phyloP scores from a whole-genome alignment of 2,329 filamentous ascomycete genomes.

The Claviceps fusiformis region DNA sequence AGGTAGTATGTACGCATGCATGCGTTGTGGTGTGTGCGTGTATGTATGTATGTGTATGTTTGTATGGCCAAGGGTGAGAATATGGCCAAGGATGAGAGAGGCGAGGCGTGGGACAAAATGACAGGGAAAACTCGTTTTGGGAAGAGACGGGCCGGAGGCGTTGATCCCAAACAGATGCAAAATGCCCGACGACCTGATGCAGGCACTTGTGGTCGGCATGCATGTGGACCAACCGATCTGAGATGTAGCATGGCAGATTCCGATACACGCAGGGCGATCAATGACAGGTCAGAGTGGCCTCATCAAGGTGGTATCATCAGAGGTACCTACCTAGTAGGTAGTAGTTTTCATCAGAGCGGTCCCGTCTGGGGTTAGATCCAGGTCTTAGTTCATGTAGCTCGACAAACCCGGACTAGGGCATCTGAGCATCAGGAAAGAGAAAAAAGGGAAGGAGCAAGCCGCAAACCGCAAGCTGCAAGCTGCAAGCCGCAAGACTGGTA shows the following conservation, averaged over 20 bases:
- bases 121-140: not conserved
- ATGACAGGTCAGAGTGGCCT: conserved; percentile 1
- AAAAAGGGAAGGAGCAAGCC: not conserved
- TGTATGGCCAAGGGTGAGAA: too few relatives aligned
- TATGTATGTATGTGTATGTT: too few relatives aligned
- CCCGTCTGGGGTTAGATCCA: not conserved
- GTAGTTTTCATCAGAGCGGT: not conserved
- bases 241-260: conserved; percentile 1
- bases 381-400: not conserved
- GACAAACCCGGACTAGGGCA: not conserved
- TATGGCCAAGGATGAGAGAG: too few relatives aligned
- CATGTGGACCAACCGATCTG: not conserved
- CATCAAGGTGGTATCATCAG: not conserved
- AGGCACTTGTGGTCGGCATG: not conserved
- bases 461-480: too few relatives aligned
- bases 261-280: not conserved
- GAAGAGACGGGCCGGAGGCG: not conserved
- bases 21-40: too few relatives aligned
- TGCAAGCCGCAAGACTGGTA: too few relatives aligned
- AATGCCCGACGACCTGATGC: not conserved
- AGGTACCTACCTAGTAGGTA: too few relatives aligned
- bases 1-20: too few relatives aligned
- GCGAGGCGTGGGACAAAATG: too few relatives aligned
- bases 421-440: not conserved
- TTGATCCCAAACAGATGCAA: not conserved